Evolutionary conservation across 2,329 filamentous ascomycete genomes (phyloP), one percentile per base, ranked within the genome.

Genomic region (Monilinia fructigena): DNA sequence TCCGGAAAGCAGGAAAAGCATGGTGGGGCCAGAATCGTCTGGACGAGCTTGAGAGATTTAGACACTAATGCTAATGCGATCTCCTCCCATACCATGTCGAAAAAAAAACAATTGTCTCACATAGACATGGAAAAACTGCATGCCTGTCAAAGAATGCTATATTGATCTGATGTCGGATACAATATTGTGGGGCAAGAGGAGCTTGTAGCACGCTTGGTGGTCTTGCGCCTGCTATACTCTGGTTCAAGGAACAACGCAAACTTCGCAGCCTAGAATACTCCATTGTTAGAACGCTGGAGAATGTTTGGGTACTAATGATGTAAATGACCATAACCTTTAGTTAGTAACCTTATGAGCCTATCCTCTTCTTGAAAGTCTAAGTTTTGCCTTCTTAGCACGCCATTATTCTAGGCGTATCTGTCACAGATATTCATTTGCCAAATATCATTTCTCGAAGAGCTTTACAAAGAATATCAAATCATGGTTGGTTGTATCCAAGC

Each of bases 201-300:
- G 74, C 76, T 83, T 0, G 92, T 0, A 85, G 90, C 7, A 83
- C 91, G 0, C 85, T 97, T 40, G 81, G 83, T 18, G 89, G 94
- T 70, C 80, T 95, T 4, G 83, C 93, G 0, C 92, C 93, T 0
- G 85, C 94, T 73, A 80, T 97, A 0, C 92, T 97, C 77, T 97
- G 91, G 91, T 97, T 97, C 82, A 87, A 88, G 70, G 91, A 93
- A 76, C 85, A 88, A 72, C 96, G 92, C 75, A 83, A 84, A 0
- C 82, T 89, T 72, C 87, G 91, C 72, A 85, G 84, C 3, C 3
- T 85, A 97, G 50, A 86, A 91, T 58, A 87, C 97, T 26, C 93
- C 94, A 0, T 96, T 97, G 80, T 96, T 96, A 97, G 79, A 93
- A 97, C 76, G 93, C 93, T 0, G 93, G 93, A 68, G 93, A 97